Conservation (phyloP, 75 land plant species). For the Ceratopteris richardii region DNA sequence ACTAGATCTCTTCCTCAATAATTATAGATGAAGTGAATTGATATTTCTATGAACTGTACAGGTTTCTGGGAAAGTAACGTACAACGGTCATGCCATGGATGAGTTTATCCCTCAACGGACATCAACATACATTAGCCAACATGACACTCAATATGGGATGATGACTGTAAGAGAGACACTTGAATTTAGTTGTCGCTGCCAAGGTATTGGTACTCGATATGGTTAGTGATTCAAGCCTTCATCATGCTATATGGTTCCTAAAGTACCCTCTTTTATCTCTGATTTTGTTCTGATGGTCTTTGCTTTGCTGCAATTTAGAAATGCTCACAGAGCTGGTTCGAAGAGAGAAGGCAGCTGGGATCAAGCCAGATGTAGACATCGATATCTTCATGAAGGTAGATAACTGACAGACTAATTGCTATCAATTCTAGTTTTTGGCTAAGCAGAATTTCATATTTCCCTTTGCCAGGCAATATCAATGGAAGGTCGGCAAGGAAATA, state of each 20-base stretch:
- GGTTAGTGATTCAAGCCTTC: too few species aligned
- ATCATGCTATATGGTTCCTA: too few species aligned
- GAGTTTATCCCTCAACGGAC: slow-evolving; percentile 64
- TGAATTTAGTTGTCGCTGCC: slow-evolving; percentile 52
- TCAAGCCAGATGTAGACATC: slow-evolving; percentile 81
- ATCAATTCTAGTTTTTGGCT: too few species aligned
- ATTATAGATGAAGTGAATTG: too few species aligned
- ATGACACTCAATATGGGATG: slow-evolving; percentile 41
- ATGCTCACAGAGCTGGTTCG: slow-evolving; percentile 67
- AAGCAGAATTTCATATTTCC: not conserved
- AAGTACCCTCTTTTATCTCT: too few species aligned
- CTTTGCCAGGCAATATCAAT: slow-evolving; percentile 42
- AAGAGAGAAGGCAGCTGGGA: slow-evolving; percentile 61
- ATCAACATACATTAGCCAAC: slow-evolving; percentile 50
- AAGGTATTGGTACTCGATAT: slow-evolving; percentile 46
- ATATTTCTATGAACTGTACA: too few species aligned
- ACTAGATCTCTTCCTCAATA: too few species aligned
- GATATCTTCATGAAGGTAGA: slow-evolving; percentile 84
- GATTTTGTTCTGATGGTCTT: too few species aligned
- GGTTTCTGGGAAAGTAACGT: slow-evolving; percentile 42
- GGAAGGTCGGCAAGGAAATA: slow-evolving; percentile 47
- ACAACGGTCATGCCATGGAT: slow-evolving; percentile 41
- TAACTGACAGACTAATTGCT: too few species aligned
- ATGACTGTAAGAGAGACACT: slow-evolving; percentile 61
- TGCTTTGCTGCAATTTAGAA: slow-evolving; percentile 25